Evolutionary conservation across 2,329 filamentous ascomycete species (phyloP).

Genomic region (Volutella citrinella): DNA sequence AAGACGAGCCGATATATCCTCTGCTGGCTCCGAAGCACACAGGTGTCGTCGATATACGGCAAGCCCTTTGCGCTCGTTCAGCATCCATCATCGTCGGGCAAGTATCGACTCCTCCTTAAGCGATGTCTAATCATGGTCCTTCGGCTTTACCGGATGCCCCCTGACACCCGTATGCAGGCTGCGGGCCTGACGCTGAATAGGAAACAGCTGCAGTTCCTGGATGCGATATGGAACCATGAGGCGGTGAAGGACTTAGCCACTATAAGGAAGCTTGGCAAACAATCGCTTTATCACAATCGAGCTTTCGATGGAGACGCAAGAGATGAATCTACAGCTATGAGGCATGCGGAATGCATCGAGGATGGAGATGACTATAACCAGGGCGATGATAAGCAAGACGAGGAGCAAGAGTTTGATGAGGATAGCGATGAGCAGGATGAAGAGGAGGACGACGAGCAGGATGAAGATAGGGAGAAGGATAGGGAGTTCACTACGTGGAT

Average conservation of each 20-base stretch:
- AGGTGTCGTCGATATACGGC: background rate
- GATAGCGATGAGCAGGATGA: background rate
- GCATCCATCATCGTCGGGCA: background rate
- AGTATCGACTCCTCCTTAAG: slow-evolving; percentile 5
- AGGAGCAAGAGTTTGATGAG: background rate
- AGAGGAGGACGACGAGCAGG: slow-evolving; percentile 1
- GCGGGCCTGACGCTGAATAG: slow-evolving; percentile 1
- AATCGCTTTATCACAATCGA: background rate
- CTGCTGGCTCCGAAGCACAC: slow-evolving; percentile 5
- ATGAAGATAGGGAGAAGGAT: background rate
- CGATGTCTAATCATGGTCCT: slow-evolving; percentile 5
- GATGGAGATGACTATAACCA: background rate
- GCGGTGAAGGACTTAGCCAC: slow-evolving; percentile 1
- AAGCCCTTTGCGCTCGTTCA: slow-evolving; percentile 3
- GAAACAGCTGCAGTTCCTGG: slow-evolving; percentile 4
- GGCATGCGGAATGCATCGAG: background rate
- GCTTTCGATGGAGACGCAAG: background rate
- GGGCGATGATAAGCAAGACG: background rate
- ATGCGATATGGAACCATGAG: slow-evolving; percentile 3
- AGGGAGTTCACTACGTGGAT: background rate
- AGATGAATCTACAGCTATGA: too few species aligned
- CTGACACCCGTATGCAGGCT: background rate
- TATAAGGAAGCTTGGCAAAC: background rate
- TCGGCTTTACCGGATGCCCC: slow-evolving; percentile 2
- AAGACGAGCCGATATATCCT: slow-evolving; percentile 4